Evolutionary conservation across 805 yeast species (phyloP), one percentile per base, ranked within the genome.

Genomic region (Candida nemodendra): DNA sequence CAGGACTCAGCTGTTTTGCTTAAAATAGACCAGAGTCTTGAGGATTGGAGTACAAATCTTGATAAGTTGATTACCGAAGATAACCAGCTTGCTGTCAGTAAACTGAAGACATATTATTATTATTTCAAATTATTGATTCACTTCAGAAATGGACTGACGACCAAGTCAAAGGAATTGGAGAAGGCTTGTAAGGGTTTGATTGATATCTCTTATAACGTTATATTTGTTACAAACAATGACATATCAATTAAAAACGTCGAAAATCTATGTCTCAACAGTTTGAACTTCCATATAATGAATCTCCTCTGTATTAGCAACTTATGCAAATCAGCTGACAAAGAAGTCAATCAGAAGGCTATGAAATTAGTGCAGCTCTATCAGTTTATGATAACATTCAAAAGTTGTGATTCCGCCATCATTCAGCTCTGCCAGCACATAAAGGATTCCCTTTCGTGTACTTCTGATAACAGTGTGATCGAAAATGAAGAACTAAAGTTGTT

Each of bases 281-380:
- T 59, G 46, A 58, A 59, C 39, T 57, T 59, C 36, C 64, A 59
- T 38, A 43, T 59, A 26, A 22, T 59, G 29, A 48, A 50, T 12
- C 37, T 59, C 38, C 35, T 58, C 21, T 48, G 61, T n/a, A 45
- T 59, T 6, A 44, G 47, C 13, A 39, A 34, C n/a, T 41, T 59
- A 21, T 45, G 50, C 14, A 48, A 44, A 15, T 30, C 44, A 1
- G 34, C 32, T 11, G 53, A 46, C 19, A 39, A 40, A 27, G 17
- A 34, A 11, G 21, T 45, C 9, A 39, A 43, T 15, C 32, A 29
- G 14, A 55, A 44, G 27, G 37, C 50, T 16, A 18, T 30, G 14
- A 51, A 44, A 37, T 25, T 57, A 15, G 41, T 43, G 22, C 50
- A 54, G 34, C 38, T 57, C 9, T 59, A 57, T 36, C 54, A 56